Conservation (phyloP, 257 asterid species). For the Misopates orontium region DNA sequence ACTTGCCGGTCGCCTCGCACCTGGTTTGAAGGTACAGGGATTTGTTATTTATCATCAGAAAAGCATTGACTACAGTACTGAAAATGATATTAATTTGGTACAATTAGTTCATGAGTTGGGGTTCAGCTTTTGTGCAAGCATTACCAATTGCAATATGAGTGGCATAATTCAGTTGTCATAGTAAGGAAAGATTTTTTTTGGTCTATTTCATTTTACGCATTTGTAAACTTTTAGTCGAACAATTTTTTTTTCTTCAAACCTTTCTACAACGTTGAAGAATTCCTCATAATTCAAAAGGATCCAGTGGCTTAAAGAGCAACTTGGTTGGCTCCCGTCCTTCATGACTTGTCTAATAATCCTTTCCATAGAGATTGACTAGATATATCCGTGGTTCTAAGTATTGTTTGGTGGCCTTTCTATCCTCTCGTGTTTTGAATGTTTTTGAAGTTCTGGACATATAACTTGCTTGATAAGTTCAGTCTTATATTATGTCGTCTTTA, state of each 20-base stretch:
- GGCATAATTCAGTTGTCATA: background rate
- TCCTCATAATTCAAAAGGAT: too few species aligned
- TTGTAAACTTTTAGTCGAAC: background rate
- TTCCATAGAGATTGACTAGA: background rate
- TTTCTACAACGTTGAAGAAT: too few species aligned
- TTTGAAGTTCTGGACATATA: constrained; percentile 10
- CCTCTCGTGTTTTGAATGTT: background rate
- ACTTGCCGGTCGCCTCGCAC: constrained; percentile 70
- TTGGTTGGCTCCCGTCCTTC: background rate
- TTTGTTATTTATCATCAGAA: background rate
- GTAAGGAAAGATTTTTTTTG: background rate
- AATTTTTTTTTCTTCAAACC: too few species aligned
- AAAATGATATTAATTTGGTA: too few species aligned
- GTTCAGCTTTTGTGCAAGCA: background rate
- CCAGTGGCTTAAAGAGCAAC: background rate
- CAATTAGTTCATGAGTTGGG: background rate
- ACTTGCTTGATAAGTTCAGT: background rate
- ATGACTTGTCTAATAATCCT: background rate
- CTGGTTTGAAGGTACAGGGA: constrained; percentile 52
- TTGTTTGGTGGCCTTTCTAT: constrained; percentile 1
- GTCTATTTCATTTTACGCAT: background rate
- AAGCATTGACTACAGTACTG: too few species aligned
- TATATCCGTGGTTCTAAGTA: background rate
- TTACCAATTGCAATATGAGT: too few species aligned
- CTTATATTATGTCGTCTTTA: background rate